Evolutionary conservation across 106 monocot species (phyloP), one percentile per base, ranked within the genome.

Genomic region (Allium cepa): DNA sequence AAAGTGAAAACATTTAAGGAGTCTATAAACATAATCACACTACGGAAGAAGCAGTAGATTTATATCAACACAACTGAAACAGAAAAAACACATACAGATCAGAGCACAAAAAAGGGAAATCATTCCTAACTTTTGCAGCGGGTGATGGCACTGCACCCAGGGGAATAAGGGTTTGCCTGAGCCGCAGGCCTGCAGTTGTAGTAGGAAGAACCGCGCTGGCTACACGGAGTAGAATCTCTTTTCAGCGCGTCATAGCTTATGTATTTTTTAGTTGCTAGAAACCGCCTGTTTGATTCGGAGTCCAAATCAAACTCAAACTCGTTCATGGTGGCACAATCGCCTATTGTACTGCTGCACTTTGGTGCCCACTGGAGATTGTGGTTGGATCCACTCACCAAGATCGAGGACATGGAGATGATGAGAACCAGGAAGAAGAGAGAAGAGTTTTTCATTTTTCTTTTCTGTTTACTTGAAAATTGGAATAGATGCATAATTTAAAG

Each of bases 161-260:
- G 84, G 22, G 7, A 16, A 72, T 88, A 88, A 10, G 81, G 88
- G 57, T 88, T 84, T 45, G 81, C 78, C 55, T 66, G 65, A 8
- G 79, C 88, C 4, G 81, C 88, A 14, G 84, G 77, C 7, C 77
- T 75, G 73, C 88, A 84, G 73, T 88, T 88, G 76, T 88, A 88
- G 74, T 88, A 88, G 11, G 84, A 84, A 11, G 78, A 76, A 7
- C 88, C 88, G 7, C 71, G 73, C 53, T 70, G 81, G 52, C 57
- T 60, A 73, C 88, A 88, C 8, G 88, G 88, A 26, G 68, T 57
- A 47, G 48, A 76, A 26, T 75, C 81, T 8, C 84, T 69, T 49
- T 64, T 68, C 50, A 90, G 74, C 15, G 89, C 77, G 5, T 51
- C 75, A 72, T 90, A 90, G 82, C 85, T 78, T 71, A 90, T 90